Percentiles rank a stretch among this genome's conserved stretches.
phyloP scores from a whole-genome alignment of 345 rosid genomes.

The Psidium guajava region DNA sequence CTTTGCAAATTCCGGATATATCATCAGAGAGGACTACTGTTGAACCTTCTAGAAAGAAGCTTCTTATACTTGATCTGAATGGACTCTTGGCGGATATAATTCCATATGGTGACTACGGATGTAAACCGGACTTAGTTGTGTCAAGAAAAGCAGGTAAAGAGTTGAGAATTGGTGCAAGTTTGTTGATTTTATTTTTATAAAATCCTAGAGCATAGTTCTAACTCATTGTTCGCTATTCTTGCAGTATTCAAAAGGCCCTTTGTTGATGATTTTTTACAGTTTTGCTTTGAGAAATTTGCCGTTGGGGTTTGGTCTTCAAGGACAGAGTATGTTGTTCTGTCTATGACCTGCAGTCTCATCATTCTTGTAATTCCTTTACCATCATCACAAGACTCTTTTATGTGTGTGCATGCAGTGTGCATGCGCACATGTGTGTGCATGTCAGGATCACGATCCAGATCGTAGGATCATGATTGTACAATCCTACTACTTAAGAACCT shows the following conservation, averaged over 20 bases:
- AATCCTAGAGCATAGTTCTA: neutral
- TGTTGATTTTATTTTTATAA: neutral
- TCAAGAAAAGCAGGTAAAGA: slow-evolving; percentile 49
- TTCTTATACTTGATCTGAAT: slow-evolving; percentile 73
- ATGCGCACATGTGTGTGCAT: neutral
- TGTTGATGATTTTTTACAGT: slow-evolving; percentile 44
- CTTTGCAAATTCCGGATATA: slow-evolving; percentile 1
- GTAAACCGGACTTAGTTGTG: slow-evolving; percentile 29
- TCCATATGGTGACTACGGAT: neutral
- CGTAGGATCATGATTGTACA: neutral
- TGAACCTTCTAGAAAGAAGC: slow-evolving; percentile 37
- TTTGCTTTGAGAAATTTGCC: slow-evolving; percentile 75
- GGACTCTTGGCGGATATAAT: slow-evolving; percentile 68
- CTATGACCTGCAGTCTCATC: neutral
- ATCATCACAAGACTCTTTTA: neutral
- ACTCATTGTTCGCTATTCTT: neutral
- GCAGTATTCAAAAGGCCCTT: slow-evolving; percentile 78
- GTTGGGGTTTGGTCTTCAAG: slow-evolving; percentile 93
- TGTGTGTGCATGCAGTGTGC: neutral
- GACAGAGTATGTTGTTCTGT: slow-evolving; percentile 25
- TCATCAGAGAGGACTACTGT: slow-evolving; percentile 8
- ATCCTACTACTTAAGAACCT: neutral
- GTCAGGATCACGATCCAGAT: neutral
- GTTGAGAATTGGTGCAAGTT: neutral
- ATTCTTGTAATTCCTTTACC: neutral